Conservation (phyloP, 495 filamentous ascomycete species). For the Neurospora cerealis region DNA sequence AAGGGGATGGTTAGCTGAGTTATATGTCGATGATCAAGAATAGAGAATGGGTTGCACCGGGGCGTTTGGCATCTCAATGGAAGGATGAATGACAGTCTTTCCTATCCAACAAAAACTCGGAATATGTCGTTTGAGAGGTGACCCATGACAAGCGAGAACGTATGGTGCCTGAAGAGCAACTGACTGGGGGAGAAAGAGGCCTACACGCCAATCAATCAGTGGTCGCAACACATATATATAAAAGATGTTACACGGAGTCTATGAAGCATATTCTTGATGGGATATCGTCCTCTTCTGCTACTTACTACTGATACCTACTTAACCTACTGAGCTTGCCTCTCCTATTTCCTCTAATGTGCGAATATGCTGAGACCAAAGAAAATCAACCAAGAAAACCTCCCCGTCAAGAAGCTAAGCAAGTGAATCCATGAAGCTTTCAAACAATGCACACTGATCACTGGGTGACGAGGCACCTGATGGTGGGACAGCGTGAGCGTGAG, state of each 20-base stretch:
- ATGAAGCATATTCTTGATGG: background rate
- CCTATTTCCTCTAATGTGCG: background rate
- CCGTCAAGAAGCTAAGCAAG: background rate
- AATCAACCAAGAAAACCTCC: background rate
- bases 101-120: background rate
- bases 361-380: background rate
- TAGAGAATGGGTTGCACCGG: background rate
- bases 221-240: background rate
- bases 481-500: background rate
- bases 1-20: background rate
- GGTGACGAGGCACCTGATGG: background rate
- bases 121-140: background rate
- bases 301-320: background rate
- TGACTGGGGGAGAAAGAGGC: background rate
- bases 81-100: background rate
- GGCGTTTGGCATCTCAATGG: background rate
- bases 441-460: background rate
- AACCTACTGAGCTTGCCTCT: background rate
- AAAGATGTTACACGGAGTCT: background rate
- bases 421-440: background rate
- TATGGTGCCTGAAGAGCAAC: background rate
- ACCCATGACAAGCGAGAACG: background rate
- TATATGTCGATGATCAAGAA: background rate
- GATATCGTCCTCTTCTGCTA: background rate
- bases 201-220: background rate